Conservation (phyloP, 305 asterid genomes). For the Galium porrigens region DNA sequence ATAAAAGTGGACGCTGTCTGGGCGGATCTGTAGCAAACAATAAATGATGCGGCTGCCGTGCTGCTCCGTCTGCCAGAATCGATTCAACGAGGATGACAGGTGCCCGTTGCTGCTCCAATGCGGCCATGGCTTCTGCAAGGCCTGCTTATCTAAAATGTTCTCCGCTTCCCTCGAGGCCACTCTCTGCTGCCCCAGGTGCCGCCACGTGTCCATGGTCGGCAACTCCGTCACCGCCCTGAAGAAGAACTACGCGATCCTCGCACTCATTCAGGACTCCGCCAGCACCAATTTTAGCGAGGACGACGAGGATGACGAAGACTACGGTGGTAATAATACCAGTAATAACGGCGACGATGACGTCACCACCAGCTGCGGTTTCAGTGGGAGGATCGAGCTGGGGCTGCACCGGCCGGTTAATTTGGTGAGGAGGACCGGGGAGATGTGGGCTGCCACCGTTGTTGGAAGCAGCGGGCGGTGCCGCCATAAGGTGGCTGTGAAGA, state of each 20-base stretch:
- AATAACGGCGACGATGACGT: conserved; percentile 27
- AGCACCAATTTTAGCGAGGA: conserved; percentile 22
- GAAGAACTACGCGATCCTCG: conserved; percentile 70
- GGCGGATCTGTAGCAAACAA: not conserved
- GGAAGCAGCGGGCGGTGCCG: conserved; percentile 37
- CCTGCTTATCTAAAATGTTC: conserved; percentile 75
- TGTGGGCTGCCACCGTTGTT: conserved; percentile 49
- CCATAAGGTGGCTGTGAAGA: conserved; percentile 76
- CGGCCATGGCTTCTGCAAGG: conserved; percentile 94
- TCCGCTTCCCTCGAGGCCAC: conserved; percentile 55
- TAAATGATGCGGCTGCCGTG: conserved; percentile 54
- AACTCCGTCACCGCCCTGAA: conserved; percentile 73
- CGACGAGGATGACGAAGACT: conserved; percentile 61
- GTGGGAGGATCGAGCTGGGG: conserved; percentile 55
- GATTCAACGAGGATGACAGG: conserved; percentile 81
- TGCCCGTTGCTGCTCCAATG: conserved; percentile 94
- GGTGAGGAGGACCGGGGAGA: conserved; percentile 51
- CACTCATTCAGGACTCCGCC: conserved; percentile 37
- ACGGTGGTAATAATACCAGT: conserved; percentile 7
- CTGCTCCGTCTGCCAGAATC: conserved; percentile 82
- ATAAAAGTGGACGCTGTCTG: not conserved
- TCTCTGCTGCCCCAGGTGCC: conserved; percentile 91
- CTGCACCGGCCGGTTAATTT: conserved; percentile 57
- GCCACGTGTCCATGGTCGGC: conserved; percentile 72
- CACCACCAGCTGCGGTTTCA: conserved; percentile 18